phyloP scores from a whole-genome alignment of 2,329 filamentous ascomycete species.

The Aspergillus pseudoglaucus region DNA sequence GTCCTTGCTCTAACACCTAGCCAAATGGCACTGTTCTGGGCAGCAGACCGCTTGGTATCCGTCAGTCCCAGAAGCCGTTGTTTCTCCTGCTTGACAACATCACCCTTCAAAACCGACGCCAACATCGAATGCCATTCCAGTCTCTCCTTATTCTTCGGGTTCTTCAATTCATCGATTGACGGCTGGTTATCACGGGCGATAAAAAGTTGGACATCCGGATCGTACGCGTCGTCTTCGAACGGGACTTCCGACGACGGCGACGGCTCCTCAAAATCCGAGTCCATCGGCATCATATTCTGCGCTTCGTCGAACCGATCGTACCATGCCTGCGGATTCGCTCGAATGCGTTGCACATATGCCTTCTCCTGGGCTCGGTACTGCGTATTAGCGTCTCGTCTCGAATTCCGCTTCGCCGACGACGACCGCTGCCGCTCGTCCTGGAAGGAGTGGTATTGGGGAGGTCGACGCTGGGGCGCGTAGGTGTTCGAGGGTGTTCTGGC shows the following conservation, averaged over 20 bases:
- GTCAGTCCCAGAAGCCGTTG: constrained; percentile 80
- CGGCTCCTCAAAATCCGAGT: constrained; percentile 85
- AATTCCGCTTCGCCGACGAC: constrained; percentile 48
- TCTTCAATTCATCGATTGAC: constrained; percentile 80
- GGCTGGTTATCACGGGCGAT: constrained; percentile 85
- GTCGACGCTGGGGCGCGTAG: constrained; percentile 61
- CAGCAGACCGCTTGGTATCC: constrained; percentile 66
- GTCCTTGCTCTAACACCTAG: constrained; percentile 76
- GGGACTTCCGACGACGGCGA: constrained; percentile 79
- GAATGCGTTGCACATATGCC: constrained; percentile 86
- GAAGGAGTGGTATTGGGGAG: constrained; percentile 42
- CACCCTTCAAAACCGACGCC: constrained; percentile 87
- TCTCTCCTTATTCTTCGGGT: constrained; percentile 79
- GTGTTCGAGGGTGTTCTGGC: constrained; percentile 71
- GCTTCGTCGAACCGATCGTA: constrained; percentile 55
- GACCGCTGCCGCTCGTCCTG: constrained; percentile 49
- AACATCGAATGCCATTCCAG: constrained; percentile 99
- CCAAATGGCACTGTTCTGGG: constrained; percentile 69
- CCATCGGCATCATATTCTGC: constrained; percentile 63
- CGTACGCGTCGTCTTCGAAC: constrained; percentile 75
- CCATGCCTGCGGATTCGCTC: constrained; percentile 73
- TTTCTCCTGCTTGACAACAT: constrained; percentile 97
- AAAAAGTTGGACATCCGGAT: constrained; percentile 88
- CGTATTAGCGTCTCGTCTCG: constrained; percentile 60
- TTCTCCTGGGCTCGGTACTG: constrained; percentile 82